These are phyloP conservation scores for Sextonia rubra DNA, from an alignment of 164 flowering plant genomes.

Conservation along the genomic window DNA sequence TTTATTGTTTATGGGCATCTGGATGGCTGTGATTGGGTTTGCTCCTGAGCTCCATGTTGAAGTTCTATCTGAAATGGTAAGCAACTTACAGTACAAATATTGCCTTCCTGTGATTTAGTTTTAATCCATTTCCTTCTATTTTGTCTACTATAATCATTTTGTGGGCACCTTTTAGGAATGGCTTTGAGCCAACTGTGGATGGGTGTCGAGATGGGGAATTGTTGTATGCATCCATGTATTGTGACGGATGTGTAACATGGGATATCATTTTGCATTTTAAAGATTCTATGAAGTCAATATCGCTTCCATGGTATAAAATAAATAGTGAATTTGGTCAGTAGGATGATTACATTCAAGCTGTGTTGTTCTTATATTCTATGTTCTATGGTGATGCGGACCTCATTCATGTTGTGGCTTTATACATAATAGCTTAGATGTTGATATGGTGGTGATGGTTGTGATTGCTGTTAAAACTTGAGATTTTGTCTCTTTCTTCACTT, in stretches of 20 bases:
- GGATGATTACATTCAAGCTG: no score
- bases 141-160: not conserved
- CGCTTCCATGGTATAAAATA: not conserved
- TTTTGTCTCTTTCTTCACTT: not conserved
- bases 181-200: not conserved
- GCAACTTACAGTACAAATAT: not conserved
- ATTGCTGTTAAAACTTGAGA: not conserved
- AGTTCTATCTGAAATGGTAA: not conserved
- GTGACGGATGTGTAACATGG: not conserved
- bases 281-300: not conserved
- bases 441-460: not conserved
- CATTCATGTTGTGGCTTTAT: not conserved
- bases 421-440: not conserved
- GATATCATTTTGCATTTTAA: not conserved
- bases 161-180: not conserved
- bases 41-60: not conserved
- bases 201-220: not conserved
- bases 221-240: not conserved
- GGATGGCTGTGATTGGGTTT: not conserved
- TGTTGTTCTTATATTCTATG: no score
- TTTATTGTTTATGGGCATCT: constrained; percentile 1
- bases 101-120: not conserved
- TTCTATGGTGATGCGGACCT: not conserved
- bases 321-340: no score
- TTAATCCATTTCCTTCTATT: not conserved